A percentile compares a stretch with the other conserved stretches of the same genome.
phyloP scores from a whole-genome alignment of 1,139 yeast species.

The Nakaseomyces glabratus region DNA sequence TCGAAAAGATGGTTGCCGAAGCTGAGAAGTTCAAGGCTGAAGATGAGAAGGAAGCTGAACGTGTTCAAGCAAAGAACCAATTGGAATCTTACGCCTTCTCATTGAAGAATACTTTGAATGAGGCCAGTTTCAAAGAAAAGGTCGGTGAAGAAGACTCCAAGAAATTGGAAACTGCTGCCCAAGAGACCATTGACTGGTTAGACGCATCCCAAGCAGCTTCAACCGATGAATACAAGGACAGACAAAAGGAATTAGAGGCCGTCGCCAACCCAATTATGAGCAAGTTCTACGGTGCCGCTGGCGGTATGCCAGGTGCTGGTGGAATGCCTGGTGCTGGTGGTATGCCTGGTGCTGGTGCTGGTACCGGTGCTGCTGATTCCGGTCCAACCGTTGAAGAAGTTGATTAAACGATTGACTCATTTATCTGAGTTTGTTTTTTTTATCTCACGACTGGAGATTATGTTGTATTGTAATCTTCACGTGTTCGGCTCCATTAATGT shows the following conservation, averaged over 20 bases:
- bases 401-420: too few relatives aligned
- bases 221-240: conserved; percentile 67
- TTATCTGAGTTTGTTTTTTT: too few relatives aligned
- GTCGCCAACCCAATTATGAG: conserved; percentile 58
- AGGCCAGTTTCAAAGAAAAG: conserved; percentile 56
- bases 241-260: conserved; percentile 54
- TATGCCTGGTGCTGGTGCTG: conserved; percentile 21
- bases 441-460: background rate
- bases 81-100: conserved; percentile 80
- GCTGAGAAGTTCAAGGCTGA: conserved; percentile 73
- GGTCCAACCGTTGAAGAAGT: conserved; percentile 72
- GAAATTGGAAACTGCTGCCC: conserved; percentile 70
- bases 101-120: conserved; percentile 61
- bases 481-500: too few relatives aligned
- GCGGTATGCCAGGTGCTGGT: conserved; percentile 40
- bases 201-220: conserved; percentile 81
- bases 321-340: conserved; percentile 32
- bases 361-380: conserved; percentile 34
- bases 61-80: conserved; percentile 68
- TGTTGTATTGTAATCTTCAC: background rate
- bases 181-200: conserved; percentile 74
- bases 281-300: conserved; percentile 48
- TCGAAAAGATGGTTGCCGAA: conserved; percentile 86
- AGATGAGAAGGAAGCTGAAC: conserved; percentile 68
- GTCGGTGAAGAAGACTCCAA: conserved; percentile 80